Conservation (phyloP, 2,329 filamentous ascomycete genomes). For the Fonsecaea nubica region DNA sequence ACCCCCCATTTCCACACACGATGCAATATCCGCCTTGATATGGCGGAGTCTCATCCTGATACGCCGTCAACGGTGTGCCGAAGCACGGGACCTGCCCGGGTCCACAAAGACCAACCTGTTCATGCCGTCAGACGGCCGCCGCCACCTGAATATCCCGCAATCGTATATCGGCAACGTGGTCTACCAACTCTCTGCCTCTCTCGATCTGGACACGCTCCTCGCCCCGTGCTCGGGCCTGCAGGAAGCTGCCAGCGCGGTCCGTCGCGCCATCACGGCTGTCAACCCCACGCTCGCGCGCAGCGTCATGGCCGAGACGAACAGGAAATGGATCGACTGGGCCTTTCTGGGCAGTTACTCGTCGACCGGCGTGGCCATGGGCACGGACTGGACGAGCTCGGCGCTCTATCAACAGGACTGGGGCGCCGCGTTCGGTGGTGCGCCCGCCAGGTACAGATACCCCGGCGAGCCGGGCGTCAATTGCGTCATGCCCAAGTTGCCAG, state of each 20-base stretch:
- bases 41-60: constrained; percentile 22
- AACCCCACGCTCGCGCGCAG: constrained; percentile 10
- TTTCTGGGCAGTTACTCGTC: constrained; percentile 16
- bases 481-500: constrained; percentile 13
- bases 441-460: constrained; percentile 10
- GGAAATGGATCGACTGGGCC: constrained; percentile 18
- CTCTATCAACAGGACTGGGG: constrained; percentile 21
- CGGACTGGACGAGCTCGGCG: constrained; percentile 20
- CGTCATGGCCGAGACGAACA: constrained; percentile 17
- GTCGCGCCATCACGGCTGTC: constrained; percentile 16
- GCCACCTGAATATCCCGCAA: constrained; percentile 16
- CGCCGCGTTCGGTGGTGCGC: constrained; percentile 3
- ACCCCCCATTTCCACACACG: constrained; percentile 16
- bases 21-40: constrained; percentile 19
- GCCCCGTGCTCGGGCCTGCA: constrained; percentile 1
- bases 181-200: constrained; percentile 18
- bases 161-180: constrained; percentile 21
- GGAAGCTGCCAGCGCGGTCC: constrained; percentile 19
- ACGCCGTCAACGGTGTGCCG: not conserved
- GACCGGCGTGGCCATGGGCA: constrained; percentile 25
- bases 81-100: not conserved
- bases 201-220: constrained; percentile 11
- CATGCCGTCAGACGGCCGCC: constrained; percentile 22
- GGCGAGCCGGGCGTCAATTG: constrained; percentile 12
- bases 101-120: constrained; percentile 7